Conservation (phyloP, 2,329 filamentous ascomycete species). For the Apiospora hydei region DNA sequence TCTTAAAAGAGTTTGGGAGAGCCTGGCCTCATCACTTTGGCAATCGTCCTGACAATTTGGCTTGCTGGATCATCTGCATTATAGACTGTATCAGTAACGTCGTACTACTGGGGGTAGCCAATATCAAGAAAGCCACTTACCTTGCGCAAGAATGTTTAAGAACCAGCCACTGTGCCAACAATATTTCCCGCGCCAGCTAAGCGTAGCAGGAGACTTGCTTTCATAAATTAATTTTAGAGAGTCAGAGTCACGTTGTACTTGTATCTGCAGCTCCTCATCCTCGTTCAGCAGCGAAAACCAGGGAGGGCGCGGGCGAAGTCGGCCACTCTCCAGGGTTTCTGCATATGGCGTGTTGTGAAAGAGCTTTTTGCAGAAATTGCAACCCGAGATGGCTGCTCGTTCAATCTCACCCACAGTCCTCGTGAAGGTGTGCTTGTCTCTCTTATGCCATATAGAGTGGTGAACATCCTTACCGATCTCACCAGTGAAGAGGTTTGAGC, state of each 20-base stretch:
- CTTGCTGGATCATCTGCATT: neutral
- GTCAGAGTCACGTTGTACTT: neutral
- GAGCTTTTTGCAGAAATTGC: neutral
- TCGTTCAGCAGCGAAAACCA: neutral
- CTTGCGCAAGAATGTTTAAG: neutral
- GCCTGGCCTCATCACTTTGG: neutral
- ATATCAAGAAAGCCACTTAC: neutral
- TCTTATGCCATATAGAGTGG: neutral
- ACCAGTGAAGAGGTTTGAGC: neutral
- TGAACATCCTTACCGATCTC: neutral
- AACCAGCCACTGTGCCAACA: too few species aligned
- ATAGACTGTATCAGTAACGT: too few species aligned
- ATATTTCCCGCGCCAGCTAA: too few species aligned
- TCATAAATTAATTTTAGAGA: neutral
- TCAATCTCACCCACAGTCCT: neutral
- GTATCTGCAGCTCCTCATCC: neutral
- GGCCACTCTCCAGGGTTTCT: neutral
- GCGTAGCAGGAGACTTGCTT: too few species aligned
- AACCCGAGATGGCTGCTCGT: neutral
- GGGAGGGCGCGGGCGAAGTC: neutral
- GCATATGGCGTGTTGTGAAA: neutral
- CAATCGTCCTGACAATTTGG: too few species aligned
- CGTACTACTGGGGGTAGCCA: neutral
- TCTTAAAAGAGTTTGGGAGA: neutral
- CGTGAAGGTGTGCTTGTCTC: neutral